These are phyloP conservation scores for Juglanconis juglandina DNA, from an alignment of 2,329 filamentous ascomycete genomes.

Conservation along the genomic window DNA sequence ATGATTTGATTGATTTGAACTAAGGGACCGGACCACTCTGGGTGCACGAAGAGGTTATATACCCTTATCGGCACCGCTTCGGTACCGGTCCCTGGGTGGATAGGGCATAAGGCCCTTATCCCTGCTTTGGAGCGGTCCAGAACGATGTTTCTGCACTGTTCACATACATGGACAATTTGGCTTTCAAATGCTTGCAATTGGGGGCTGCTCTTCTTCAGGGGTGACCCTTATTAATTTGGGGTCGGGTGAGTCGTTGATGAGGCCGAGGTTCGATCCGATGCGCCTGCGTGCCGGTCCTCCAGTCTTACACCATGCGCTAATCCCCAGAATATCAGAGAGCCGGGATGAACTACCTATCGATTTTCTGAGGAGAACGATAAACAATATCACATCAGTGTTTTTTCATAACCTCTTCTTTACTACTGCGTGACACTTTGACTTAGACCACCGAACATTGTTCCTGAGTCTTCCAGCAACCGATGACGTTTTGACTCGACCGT, in stretches of 20 bases:
- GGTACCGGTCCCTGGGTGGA: no score
- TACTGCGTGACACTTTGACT: neutral
- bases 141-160: no score
- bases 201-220: neutral
- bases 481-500: conserved; percentile 3
- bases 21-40: no score
- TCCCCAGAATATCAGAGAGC: conserved; percentile 5
- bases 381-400: neutral
- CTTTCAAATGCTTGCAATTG: no score
- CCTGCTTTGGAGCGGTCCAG: no score
- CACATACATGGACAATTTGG: neutral
- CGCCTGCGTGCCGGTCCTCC: conserved; percentile 1
- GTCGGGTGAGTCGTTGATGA: no score
- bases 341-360: conserved; percentile 1
- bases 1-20: no score
- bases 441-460: neutral
- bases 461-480: neutral
- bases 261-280: conserved; percentile 10
- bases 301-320: conserved; percentile 11
- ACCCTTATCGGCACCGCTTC: no score
- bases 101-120: no score
- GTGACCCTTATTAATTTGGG: neutral
- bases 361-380: neutral
- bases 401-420: neutral
- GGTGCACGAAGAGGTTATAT: no score